phyloP scores from a whole-genome alignment of 2,329 filamentous ascomycete species.

The Cadophora sp. region DNA sequence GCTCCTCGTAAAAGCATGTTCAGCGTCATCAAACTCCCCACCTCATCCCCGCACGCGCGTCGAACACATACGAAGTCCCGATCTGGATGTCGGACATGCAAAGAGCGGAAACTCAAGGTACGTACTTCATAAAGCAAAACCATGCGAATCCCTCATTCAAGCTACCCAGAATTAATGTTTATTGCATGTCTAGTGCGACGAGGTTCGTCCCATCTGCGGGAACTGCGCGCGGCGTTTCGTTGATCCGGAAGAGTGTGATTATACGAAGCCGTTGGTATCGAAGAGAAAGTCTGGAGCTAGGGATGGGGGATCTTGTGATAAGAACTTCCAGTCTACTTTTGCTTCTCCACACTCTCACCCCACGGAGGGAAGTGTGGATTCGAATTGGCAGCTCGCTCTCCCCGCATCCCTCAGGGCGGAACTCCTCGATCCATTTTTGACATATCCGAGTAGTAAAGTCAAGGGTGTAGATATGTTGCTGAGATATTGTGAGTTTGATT shows the following conservation, averaged over 20 bases:
- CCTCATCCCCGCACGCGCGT: slow-evolving; percentile 13
- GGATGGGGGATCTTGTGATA: neutral
- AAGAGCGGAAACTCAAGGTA: slow-evolving; percentile 35
- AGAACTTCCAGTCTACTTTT: neutral
- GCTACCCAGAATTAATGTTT: too few relatives aligned
- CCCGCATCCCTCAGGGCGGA: slow-evolving; percentile 10
- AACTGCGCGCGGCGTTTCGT: slow-evolving; percentile 25
- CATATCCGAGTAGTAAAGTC: neutral
- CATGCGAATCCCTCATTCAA: too few relatives aligned
- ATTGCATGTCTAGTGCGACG: too few relatives aligned
- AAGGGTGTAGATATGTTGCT: too few relatives aligned
- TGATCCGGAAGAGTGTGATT: neutral
- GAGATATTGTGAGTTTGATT: too few relatives aligned
- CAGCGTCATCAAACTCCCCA: slow-evolving; percentile 19
- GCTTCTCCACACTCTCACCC: neutral
- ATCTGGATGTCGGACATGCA: slow-evolving; percentile 32
- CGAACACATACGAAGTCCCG: slow-evolving; percentile 31
- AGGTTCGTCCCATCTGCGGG: too few relatives aligned
- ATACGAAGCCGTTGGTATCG: slow-evolving; percentile 15
- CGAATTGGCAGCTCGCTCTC: slow-evolving; percentile 6
- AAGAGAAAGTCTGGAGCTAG: neutral
- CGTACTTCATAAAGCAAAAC: too few relatives aligned
- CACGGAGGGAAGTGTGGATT: neutral
- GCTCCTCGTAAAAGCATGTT: slow-evolving; percentile 19
- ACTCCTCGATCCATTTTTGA: slow-evolving; percentile 26